phyloP scores from a whole-genome alignment of 176 grass and related monocot species.

The Aegilops sharonensis region DNA sequence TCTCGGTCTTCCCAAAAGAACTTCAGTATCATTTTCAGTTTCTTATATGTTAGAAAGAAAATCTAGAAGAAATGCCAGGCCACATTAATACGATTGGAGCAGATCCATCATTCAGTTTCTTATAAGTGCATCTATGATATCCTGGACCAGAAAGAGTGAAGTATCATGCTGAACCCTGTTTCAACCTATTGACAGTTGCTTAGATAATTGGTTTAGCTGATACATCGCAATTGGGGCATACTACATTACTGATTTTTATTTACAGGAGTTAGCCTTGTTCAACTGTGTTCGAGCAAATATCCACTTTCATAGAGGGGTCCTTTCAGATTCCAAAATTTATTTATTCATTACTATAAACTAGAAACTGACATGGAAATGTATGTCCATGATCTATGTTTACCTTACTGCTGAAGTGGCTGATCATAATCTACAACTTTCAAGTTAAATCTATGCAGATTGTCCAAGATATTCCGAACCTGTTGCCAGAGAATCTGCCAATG shows the following conservation, averaged over 20 bases:
- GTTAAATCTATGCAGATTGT: constrained; percentile 61
- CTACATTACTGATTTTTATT: neutral
- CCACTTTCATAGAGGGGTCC: neutral
- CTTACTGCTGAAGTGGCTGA: constrained; percentile 8
- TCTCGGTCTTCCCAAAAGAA: constrained; percentile 1
- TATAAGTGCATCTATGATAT: constrained; percentile 7
- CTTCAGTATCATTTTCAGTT: neutral
- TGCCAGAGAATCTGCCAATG: constrained; percentile 70
- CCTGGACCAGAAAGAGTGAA: neutral
- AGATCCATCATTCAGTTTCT: neutral
- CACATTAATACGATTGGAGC: neutral
- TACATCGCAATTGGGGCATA: constrained; percentile 4
- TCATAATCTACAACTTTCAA: constrained; percentile 12
- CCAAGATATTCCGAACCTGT: constrained; percentile 63
- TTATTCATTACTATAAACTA: neutral
- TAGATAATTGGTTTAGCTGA: neutral
- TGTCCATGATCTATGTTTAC: constrained; percentile 9
- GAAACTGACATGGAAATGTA: constrained; percentile 4
- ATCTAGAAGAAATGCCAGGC: neutral
- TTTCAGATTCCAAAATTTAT: neutral
- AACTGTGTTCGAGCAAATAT: neutral
- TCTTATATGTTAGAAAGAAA: neutral
- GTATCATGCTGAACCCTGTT: neutral
- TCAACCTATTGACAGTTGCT: neutral
- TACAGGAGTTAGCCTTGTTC: neutral